These are phyloP conservation scores for Populus trichocarpa DNA, from an alignment of 441 rosid genomes.

Conservation along the genomic window DNA sequence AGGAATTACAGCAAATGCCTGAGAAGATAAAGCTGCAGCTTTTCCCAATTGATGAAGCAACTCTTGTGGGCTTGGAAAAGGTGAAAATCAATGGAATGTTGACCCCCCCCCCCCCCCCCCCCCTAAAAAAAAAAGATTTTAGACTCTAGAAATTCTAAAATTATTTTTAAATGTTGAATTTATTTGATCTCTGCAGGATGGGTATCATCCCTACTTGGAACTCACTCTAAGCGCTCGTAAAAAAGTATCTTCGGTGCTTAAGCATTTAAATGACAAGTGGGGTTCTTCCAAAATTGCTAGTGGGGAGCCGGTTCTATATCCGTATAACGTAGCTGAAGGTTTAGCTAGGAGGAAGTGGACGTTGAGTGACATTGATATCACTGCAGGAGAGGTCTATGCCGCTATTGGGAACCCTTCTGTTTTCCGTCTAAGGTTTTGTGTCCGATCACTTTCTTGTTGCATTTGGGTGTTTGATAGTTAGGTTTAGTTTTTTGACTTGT, in stretches of 20 bases:
- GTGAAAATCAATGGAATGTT: slow-evolving; percentile 30
- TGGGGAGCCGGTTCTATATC: slow-evolving; percentile 60
- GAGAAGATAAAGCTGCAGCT: slow-evolving; percentile 79
- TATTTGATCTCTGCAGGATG: slow-evolving; percentile 39
- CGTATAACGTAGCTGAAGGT: slow-evolving; percentile 34
- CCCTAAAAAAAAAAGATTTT: too few relatives aligned
- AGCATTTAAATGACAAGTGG: slow-evolving; percentile 77
- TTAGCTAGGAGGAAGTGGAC: slow-evolving; percentile 48
- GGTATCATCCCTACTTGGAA: slow-evolving; percentile 85
- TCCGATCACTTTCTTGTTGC: slow-evolving; percentile 4
- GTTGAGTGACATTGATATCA: slow-evolving; percentile 35
- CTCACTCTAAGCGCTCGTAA: slow-evolving; percentile 72
- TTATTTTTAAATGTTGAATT: neutral
- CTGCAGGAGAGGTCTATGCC: slow-evolving; percentile 14
- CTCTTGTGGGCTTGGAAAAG: slow-evolving; percentile 63
- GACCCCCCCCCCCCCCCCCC: neutral
- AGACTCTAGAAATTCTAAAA: neutral
- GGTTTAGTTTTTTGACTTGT: slow-evolving; percentile 20
- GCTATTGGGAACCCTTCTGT: slow-evolving; percentile 62
- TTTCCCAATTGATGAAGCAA: slow-evolving; percentile 66
- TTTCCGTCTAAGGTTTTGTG: slow-evolving; percentile 73
- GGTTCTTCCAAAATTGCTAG: slow-evolving; percentile 58
- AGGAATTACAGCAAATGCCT: slow-evolving; percentile 18
- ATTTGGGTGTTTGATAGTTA: neutral
- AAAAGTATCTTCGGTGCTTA: slow-evolving; percentile 77